Evolutionary conservation across 345 rosid genomes (phyloP).

Genomic region (Lepidium africanum): DNA sequence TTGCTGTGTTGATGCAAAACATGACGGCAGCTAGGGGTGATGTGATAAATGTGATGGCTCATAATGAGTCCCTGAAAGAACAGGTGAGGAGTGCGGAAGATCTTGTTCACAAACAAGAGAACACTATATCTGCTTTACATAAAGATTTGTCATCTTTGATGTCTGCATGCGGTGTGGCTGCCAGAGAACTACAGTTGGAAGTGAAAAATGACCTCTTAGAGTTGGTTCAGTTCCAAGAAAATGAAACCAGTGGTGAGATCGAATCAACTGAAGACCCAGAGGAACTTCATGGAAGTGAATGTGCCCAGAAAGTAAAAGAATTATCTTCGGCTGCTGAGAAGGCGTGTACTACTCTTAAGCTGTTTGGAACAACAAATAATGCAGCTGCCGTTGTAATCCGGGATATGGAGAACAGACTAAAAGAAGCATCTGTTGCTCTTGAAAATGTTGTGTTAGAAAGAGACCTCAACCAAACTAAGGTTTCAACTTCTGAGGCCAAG

Average conservation of each 20-base stretch:
- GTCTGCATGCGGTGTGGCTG: conserved; percentile 56
- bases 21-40: conserved; percentile 39
- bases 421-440: conserved; percentile 30
- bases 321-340: conserved; percentile 39
- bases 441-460: conserved; percentile 46
- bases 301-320: conserved; percentile 32
- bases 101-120: conserved; percentile 44
- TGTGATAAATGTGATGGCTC: conserved; percentile 26
- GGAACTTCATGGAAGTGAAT: conserved; percentile 30
- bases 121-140: conserved; percentile 36
- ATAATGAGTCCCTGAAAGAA: conserved; percentile 48
- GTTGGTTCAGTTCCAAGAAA: conserved; percentile 35
- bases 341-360: conserved; percentile 32
- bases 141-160: conserved; percentile 39
- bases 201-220: conserved; percentile 40
- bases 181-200: conserved; percentile 47
- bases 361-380: conserved; percentile 45
- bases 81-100: conserved; percentile 38
- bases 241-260: conserved; percentile 26
- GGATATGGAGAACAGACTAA: conserved; percentile 53
- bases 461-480: conserved; percentile 36
- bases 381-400: conserved; percentile 43
- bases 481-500: conserved; percentile 49
- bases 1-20: conserved; percentile 39
- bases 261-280: conserved; percentile 27